Evolutionary conservation across 345 rosid species (phyloP), one percentile per base, ranked within the genome.

Genomic region (Salix suchowensis): DNA sequence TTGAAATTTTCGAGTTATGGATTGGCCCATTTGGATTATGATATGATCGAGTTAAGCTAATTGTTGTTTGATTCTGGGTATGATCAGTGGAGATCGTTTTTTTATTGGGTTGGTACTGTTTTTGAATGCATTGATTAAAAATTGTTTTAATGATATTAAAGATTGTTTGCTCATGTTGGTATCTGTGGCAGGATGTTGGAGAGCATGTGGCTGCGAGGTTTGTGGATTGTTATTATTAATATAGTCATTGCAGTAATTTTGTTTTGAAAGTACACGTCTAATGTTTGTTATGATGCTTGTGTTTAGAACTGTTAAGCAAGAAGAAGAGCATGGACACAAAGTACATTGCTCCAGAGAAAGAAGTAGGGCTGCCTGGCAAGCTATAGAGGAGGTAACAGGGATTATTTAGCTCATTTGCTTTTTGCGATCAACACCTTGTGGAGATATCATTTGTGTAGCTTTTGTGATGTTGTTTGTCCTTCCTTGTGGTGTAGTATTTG

Each of bases 301-400:
- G 60, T 69, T 76, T 69, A 76, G 79, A 68, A 42, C 42, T 19
- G 12, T 54, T 58, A 73, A 73, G 54, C 69, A 74, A 74, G 81
- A 67, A 13, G 40, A 67, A 40, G 64, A 40, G 74, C 70, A 61
- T 7, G 39, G 48, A 2, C 70, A 62, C 28, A 91, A 89, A 75
- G 85, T 96, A n/a, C 99, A 93, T 84, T 96, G 99, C 82, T 92
- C 97, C 3, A 74, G 99, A 79, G 95, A 91, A 73, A 87, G 99
- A 86, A 96, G 97, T 78, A 82, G 92, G 83, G 88, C 91, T 2
- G 99, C 98, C 16, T 88, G 98, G 97, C 66, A 87, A 78, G 85
- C 86, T 75, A 86, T 93, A 68, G 92, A 91, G 75, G 95, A 96
- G 85, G 99, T 92, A 75, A 75, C 18, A 46, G 2, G 21, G 28